A percentile compares a stretch with the other conserved stretches of the same genome.
phyloP scores from a whole-genome alignment of 1,284 basidiomycete genomes.

The Sporisorium graminicola region DNA sequence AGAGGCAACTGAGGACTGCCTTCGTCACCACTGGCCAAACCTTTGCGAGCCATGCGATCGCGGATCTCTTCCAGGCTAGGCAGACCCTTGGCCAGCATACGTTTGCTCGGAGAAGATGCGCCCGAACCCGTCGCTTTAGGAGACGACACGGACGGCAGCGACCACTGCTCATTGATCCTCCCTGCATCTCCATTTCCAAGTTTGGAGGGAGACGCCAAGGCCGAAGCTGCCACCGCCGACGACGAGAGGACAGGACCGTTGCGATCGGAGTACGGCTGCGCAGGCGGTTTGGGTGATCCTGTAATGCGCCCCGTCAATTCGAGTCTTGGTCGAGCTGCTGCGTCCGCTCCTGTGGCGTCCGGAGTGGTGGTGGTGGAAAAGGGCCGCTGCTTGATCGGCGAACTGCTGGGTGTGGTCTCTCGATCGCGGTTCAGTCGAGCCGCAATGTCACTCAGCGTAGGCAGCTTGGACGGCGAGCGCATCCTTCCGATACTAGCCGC shows the following conservation, averaged over 20 bases:
- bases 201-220: slow-evolving; percentile 10
- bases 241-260: background rate
- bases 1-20: background rate
- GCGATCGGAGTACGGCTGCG: slow-evolving; percentile 6
- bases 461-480: slow-evolving; percentile 41
- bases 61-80: slow-evolving; percentile 66
- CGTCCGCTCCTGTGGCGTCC: background rate
- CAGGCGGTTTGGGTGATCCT: slow-evolving; percentile 18
- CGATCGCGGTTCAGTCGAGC: slow-evolving; percentile 46
- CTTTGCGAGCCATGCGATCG: slow-evolving; percentile 58
- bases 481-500: background rate
- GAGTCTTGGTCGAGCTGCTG: slow-evolving; percentile 18
- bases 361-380: background rate
- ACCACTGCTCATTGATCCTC: slow-evolving; percentile 3
- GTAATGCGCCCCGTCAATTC: slow-evolving; percentile 48
- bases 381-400: slow-evolving; percentile 23
- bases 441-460: slow-evolving; percentile 57
- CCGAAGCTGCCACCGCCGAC: too few relatives aligned
- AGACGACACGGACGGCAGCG: background rate
- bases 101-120: slow-evolving; percentile 26
- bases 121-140: slow-evolving; percentile 21
- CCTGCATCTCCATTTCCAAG: background rate
- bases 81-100: slow-evolving; percentile 43
- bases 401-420: slow-evolving; percentile 17
- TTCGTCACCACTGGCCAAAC: slow-evolving; percentile 7